Percentiles rank a stretch among this genome's conserved stretches.
phyloP scores from a whole-genome alignment of 2,329 filamentous ascomycete genomes.

The Aspergillus chevalieri region DNA sequence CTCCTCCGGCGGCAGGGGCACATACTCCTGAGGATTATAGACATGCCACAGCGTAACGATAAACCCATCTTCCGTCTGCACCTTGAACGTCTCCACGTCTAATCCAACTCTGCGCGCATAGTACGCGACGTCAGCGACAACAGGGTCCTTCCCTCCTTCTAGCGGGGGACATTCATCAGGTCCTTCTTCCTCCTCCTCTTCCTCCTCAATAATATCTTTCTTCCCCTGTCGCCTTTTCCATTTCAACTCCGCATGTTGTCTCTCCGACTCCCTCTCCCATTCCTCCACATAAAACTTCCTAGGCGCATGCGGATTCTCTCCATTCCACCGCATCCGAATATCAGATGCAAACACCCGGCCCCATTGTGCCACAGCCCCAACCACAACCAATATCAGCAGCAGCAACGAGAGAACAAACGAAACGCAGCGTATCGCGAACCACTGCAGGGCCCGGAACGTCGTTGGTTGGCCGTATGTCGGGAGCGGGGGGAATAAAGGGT shows the following conservation, averaged over 20 bases:
- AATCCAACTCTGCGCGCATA: constrained; percentile 84
- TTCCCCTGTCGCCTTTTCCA: constrained; percentile 51
- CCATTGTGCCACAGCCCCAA: constrained; percentile 65
- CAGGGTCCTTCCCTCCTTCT: constrained; percentile 72
- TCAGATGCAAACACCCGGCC: constrained; percentile 50
- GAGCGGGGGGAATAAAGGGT: constrained; percentile 68
- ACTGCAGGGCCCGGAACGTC: constrained; percentile 58
- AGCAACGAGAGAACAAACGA: constrained; percentile 71
- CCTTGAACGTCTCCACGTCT: constrained; percentile 73
- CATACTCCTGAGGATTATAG: constrained; percentile 73
- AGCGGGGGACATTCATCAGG: constrained; percentile 60
- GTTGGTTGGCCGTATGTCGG: constrained; percentile 75
- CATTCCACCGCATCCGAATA: constrained; percentile 49
- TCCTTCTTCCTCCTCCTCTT: constrained; percentile 29
- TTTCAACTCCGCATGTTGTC: constrained; percentile 53
- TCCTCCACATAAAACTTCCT: constrained; percentile 74
- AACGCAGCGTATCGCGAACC: constrained; percentile 56
- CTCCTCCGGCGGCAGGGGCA: constrained; percentile 43
- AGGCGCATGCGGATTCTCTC: constrained; percentile 53
- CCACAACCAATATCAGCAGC: constrained; percentile 70
- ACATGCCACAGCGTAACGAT: constrained; percentile 85
- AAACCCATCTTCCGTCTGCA: constrained; percentile 92
- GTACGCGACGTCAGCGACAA: constrained; percentile 73
- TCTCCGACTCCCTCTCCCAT: constrained; percentile 48
- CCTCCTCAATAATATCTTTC: constrained; percentile 20